Evolutionary conservation across 2,329 filamentous ascomycete genomes (phyloP), one percentile per base, ranked within the genome.

Genomic region (Colletotrichum eleusines): DNA sequence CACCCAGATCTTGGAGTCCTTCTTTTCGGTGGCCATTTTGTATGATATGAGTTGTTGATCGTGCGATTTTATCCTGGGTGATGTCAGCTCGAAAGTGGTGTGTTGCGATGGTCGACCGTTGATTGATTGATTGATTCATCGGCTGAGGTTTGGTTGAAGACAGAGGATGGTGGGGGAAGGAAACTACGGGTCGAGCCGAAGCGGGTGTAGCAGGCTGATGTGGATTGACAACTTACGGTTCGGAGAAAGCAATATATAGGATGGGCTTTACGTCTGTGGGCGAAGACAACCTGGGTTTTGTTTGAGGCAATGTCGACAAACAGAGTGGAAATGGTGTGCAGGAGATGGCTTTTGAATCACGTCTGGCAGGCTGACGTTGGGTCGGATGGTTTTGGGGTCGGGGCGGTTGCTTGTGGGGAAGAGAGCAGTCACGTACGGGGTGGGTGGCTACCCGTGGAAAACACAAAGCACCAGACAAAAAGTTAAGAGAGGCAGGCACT

Each of bases 1-100:
- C 38, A 89, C 78, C 76, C 80, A 84, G 75, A 88, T 79, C 80
- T 84, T 86, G 65, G 81, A 74, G n/a, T 72, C 68, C 51, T 76
- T 77, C 46, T 74, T 64, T 48, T 82, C 80, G 70, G 66, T 33
- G 54, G 80, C 73, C 82, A 84, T 84, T 72, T 69, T 79, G 75
- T 68, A 64, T 64, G 35, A 53, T 73, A 42, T 69, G 20, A 42
- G 20, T 53, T 14, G n/a, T 20, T 20, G 6, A 59, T 3, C 26
- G 28, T 28, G 38, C 16, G 20, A 23, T 33, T 14, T 16, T n/a
- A 20, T 54, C 51, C 59, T 69, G 46, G 28, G 28, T 16, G 18
- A 7, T 8, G 55, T 66, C 28, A 61, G 57, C 48, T 51, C 51
- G 54, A 23, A 50, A 38, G 31, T 51, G 59, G 46, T 31, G 31